Percentiles rank a stretch among this genome's conserved stretches.
Evolutionary conservation across 2,329 filamentous ascomycete genomes (phyloP).

Genomic region (Trichoderma simmonsii): DNA sequence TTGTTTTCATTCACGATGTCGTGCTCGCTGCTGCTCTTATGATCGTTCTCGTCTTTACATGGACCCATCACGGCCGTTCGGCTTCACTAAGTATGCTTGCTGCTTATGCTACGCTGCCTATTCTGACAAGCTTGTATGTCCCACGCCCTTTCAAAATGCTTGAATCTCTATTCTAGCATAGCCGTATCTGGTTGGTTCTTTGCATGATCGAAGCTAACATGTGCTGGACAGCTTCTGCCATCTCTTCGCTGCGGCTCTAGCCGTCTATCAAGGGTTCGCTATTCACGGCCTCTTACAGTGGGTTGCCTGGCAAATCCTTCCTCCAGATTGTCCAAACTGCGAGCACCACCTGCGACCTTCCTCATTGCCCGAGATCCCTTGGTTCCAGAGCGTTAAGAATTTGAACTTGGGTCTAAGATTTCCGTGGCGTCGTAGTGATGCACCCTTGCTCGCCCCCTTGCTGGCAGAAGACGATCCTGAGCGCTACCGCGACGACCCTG

Average conservation of each 20-base stretch:
- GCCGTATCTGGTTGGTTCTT: not conserved
- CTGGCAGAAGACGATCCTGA: conserved; percentile 27
- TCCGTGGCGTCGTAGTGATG: conserved; percentile 21
- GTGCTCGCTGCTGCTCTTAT: conserved; percentile 37
- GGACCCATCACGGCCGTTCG: conserved; percentile 30
- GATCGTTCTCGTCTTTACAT: conserved; percentile 41
- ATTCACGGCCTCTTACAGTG: conserved; percentile 38
- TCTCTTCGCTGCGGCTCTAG: conserved; percentile 36
- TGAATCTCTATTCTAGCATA: not conserved
- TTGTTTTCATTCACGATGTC: conserved; percentile 38
- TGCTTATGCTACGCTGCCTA: conserved; percentile 42
- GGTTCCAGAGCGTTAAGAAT: conserved; percentile 27
- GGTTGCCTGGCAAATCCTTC: conserved; percentile 38
- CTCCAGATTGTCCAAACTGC: conserved; percentile 42
- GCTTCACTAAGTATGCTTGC: conserved; percentile 39
- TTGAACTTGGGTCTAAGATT: conserved; percentile 15
- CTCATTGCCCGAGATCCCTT: conserved; percentile 36
- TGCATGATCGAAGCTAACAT: not conserved
- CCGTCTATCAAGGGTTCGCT: conserved; percentile 40
- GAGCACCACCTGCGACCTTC: conserved; percentile 36
- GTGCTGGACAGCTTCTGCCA: conserved; percentile 34
- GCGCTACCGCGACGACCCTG: conserved; percentile 27
- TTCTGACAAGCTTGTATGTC: conserved; percentile 41
- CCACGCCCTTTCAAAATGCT: not conserved
- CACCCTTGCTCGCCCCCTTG: conserved; percentile 24